phyloP scores from a whole-genome alignment of 805 yeast species.

The Wickerhamomyces tratensis region DNA sequence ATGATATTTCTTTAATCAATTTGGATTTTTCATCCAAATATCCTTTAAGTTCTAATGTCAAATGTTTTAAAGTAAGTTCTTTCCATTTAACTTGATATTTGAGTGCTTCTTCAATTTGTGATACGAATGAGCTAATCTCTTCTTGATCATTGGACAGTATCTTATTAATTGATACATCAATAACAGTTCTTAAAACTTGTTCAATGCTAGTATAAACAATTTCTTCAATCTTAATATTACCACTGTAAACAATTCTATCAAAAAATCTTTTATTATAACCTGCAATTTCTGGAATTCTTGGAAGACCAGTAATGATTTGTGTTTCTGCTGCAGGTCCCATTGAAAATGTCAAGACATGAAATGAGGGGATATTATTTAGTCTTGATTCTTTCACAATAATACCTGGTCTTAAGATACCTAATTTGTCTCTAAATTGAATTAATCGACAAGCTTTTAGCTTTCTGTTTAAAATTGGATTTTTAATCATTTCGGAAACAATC shows the following conservation, averaged over 20 bases:
- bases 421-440: constrained; percentile 43
- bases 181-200: constrained; percentile 29
- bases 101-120: constrained; percentile 26
- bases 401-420: constrained; percentile 35
- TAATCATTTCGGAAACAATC: constrained; percentile 37
- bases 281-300: constrained; percentile 21
- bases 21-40: constrained; percentile 27
- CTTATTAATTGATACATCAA: constrained; percentile 4
- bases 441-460: constrained; percentile 46
- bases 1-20: constrained; percentile 21
- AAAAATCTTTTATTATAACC: constrained; percentile 19
- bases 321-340: constrained; percentile 24
- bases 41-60: constrained; percentile 21
- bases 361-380: constrained; percentile 2
- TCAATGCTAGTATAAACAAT: constrained; percentile 33
- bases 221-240: constrained; percentile 24
- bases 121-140: constrained; percentile 26
- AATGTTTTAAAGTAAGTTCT: constrained; percentile 22
- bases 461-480: constrained; percentile 36
- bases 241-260: constrained; percentile 16
- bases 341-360: constrained; percentile 35
- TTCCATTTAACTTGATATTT: constrained; percentile 30
- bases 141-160: constrained; percentile 7
- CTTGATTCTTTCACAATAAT: constrained; percentile 35
- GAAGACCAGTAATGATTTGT: constrained; percentile 23